These are phyloP conservation scores for Penicillium samsonianum DNA, from an alignment of 495 filamentous ascomycete genomes.

Conservation along the genomic window DNA sequence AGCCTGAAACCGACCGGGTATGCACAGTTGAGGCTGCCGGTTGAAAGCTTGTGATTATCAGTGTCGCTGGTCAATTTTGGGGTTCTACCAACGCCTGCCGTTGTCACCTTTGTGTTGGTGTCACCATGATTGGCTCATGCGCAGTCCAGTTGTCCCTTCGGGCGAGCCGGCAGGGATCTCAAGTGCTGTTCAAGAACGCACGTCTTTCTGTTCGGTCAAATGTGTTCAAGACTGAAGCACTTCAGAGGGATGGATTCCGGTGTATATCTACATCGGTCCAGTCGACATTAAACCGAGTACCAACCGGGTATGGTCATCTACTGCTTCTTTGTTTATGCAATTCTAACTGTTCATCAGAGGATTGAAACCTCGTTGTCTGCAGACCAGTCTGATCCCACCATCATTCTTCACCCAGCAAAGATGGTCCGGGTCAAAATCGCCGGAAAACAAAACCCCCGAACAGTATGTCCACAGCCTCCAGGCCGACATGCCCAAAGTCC, in stretches of 20 bases:
- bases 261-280: slow-evolving; percentile 20
- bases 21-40: background rate
- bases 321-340: background rate
- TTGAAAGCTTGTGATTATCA: background rate
- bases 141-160: slow-evolving; percentile 16
- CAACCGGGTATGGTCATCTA: slow-evolving; percentile 16
- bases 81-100: slow-evolving; percentile 1
- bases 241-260: slow-evolving; percentile 3
- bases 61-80: background rate
- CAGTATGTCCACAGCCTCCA: slow-evolving; percentile 20
- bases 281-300: slow-evolving; percentile 4
- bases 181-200: background rate
- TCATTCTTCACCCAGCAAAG: slow-evolving; percentile 21
- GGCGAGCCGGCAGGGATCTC: slow-evolving; percentile 11
- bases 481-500: background rate
- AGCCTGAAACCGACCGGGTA: background rate
- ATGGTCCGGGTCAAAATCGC: slow-evolving; percentile 30
- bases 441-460: slow-evolving; percentile 21
- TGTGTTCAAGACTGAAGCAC: slow-evolving; percentile 2
- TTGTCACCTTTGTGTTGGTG: slow-evolving; percentile 11
- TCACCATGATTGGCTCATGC: slow-evolving; percentile 22
- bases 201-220: slow-evolving; percentile 6
- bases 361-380: slow-evolving; percentile 1
- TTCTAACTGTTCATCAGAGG: slow-evolving; percentile 14
- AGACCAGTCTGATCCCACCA: slow-evolving; percentile 2